These are phyloP conservation scores for Saturnispora halmiae DNA, from an alignment of 805 yeast genomes.

Conservation along the genomic window DNA sequence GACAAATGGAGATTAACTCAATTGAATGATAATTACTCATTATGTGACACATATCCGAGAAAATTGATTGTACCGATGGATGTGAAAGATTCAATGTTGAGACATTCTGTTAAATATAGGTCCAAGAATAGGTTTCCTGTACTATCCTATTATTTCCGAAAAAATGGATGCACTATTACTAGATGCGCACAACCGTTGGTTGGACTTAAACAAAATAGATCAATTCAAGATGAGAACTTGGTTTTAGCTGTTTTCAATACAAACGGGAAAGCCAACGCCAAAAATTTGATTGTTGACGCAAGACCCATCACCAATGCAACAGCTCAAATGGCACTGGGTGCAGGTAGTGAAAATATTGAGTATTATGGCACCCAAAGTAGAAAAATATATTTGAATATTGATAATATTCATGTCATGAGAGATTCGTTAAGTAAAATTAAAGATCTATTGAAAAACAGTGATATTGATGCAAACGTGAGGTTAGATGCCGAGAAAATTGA, in stretches of 20 bases:
- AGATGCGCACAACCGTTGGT: slow-evolving; percentile 91
- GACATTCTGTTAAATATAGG: slow-evolving; percentile 77
- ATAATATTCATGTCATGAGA: slow-evolving; percentile 91
- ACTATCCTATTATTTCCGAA: slow-evolving; percentile 61
- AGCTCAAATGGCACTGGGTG: slow-evolving; percentile 95
- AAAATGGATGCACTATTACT: slow-evolving; percentile 69
- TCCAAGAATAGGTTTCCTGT: slow-evolving; percentile 83
- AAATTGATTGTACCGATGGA: slow-evolving; percentile 59
- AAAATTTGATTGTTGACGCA: slow-evolving; percentile 76
- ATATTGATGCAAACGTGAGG: slow-evolving; percentile 45
- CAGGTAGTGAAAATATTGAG: slow-evolving; percentile 94
- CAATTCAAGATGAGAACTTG: slow-evolving; percentile 84
- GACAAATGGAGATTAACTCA: slow-evolving; percentile 59
- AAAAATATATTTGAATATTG: slow-evolving; percentile 79
- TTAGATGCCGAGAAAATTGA: slow-evolving; percentile 48
- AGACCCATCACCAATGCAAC: slow-evolving; percentile 90
- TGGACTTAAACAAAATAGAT: slow-evolving; percentile 79
- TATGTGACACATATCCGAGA: slow-evolving; percentile 72
- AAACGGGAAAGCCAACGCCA: slow-evolving; percentile 31
- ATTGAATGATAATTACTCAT: slow-evolving; percentile 54
- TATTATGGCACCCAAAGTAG: slow-evolving; percentile 48
- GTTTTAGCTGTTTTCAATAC: slow-evolving; percentile 64
- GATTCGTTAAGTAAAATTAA: slow-evolving; percentile 63
- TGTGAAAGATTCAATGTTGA: slow-evolving; percentile 72
- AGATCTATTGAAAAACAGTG: slow-evolving; percentile 59